Evolutionary conservation across 305 asterid genomes (phyloP).

Genomic region (Euphrasia arctica): DNA sequence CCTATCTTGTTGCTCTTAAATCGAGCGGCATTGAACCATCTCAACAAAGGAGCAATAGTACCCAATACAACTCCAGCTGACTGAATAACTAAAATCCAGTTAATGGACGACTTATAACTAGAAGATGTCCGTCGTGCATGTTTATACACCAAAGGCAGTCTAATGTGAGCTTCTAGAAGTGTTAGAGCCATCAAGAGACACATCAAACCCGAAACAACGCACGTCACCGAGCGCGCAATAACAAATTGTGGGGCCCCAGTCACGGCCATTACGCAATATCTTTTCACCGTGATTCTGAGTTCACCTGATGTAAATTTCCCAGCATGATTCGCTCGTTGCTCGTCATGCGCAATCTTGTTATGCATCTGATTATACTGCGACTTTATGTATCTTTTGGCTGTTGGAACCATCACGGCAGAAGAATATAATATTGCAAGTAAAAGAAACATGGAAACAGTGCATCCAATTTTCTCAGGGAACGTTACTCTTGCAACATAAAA

Average conservation of each 20-base stretch:
- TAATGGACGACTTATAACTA: conserved; percentile 27
- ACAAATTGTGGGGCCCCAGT: conserved; percentile 35
- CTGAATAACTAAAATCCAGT: conserved; percentile 25
- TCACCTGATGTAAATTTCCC: conserved; percentile 14
- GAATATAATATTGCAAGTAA: conserved; percentile 27
- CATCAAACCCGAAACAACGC: conserved; percentile 24
- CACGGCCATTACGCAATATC: conserved; percentile 41
- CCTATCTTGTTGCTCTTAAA: conserved; percentile 18
- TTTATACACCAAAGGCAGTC: not conserved
- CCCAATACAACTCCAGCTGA: conserved; percentile 25
- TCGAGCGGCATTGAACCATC: conserved; percentile 27
- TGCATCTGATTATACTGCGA: conserved; percentile 29
- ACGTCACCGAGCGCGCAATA: conserved; percentile 30
- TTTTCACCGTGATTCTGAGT: conserved; percentile 23
- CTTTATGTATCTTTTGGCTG: conserved; percentile 29
- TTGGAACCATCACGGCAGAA: conserved; percentile 31
- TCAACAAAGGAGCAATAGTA: conserved; percentile 24
- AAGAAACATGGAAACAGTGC: conserved; percentile 23
- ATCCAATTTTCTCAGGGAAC: conserved; percentile 25
- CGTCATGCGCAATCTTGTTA: not conserved
- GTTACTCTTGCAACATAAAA: not conserved
- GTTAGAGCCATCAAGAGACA: conserved; percentile 21
- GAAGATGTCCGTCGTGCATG: not conserved
- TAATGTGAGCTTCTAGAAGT: conserved; percentile 13
- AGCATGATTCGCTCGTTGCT: not conserved